A percentile compares a stretch with the other conserved stretches of the same genome.
Evolutionary conservation across 2,329 filamentous ascomycete genomes (phyloP).

Genomic region (Microdochium nivale): DNA sequence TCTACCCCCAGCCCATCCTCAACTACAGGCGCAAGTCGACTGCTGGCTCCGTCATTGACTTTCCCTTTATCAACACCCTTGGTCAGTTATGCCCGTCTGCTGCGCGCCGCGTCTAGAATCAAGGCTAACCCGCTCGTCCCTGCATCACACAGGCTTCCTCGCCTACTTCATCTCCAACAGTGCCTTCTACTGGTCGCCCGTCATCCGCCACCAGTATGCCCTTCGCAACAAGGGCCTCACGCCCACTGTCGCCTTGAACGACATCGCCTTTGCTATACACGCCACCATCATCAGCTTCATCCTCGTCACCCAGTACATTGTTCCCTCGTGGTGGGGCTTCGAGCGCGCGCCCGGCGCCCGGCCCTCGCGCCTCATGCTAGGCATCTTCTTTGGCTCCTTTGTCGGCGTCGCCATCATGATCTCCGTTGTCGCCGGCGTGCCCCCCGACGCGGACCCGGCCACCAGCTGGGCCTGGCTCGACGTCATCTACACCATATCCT

Average conservation of each 20-base stretch:
- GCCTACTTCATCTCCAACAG: slow-evolving; percentile 69
- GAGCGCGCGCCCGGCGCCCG: slow-evolving; percentile 45
- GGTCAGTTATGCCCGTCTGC: slow-evolving; percentile 27
- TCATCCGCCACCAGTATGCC: slow-evolving; percentile 76
- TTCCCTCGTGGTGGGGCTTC: slow-evolving; percentile 67
- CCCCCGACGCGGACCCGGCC: slow-evolving; percentile 27
- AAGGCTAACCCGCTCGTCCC: neutral
- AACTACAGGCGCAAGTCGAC: slow-evolving; percentile 74
- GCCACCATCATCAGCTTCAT: slow-evolving; percentile 65
- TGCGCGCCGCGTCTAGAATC: neutral
- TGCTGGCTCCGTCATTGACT: slow-evolving; percentile 78
- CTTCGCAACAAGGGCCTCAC: slow-evolving; percentile 64
- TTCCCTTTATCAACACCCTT: slow-evolving; percentile 64
- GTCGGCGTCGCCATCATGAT: slow-evolving; percentile 41
- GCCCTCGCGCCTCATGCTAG: slow-evolving; percentile 53
- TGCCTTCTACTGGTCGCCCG: slow-evolving; percentile 69
- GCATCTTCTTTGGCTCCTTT: slow-evolving; percentile 62
- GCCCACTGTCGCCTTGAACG: slow-evolving; percentile 83
- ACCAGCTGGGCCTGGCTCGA: slow-evolving; percentile 54
- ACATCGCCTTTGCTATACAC: slow-evolving; percentile 80
- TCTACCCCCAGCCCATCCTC: slow-evolving; percentile 82
- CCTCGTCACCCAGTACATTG: slow-evolving; percentile 71
- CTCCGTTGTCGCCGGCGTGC: slow-evolving; percentile 29
- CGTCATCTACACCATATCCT: slow-evolving; percentile 62
- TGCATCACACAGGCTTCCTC: slow-evolving; percentile 46